These are phyloP conservation scores for Amanita muscaria DNA, from an alignment of 768 basidiomycete species.

Conservation along the genomic window DNA sequence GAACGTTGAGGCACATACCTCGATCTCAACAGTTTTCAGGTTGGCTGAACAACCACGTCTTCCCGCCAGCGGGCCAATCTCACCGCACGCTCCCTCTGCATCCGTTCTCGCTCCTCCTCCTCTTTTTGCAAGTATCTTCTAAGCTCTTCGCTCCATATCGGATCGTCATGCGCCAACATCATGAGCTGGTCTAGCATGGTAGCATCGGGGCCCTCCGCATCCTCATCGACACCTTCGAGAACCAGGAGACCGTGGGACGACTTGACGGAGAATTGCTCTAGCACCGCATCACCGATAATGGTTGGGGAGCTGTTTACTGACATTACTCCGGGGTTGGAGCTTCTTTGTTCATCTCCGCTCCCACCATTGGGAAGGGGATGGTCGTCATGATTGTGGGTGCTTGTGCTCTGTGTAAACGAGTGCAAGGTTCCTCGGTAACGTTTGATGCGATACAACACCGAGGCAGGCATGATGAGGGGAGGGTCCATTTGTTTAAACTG, in stretches of 20 bases:
- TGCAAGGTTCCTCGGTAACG: conserved; percentile 5
- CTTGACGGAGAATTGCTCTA: neutral
- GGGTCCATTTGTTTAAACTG: conserved; percentile 11
- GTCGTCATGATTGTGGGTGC: neutral
- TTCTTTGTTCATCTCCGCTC: too few species aligned
- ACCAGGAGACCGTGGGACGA: too few species aligned
- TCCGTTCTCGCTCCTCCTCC: too few species aligned
- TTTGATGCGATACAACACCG: conserved; percentile 8
- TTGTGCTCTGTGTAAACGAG: neutral
- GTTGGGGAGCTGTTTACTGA: neutral
- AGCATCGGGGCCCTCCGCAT: too few species aligned
- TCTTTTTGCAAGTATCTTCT: too few species aligned
- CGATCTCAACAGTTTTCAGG: neutral
- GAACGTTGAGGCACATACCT: conserved; percentile 3
- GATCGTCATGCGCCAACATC: neutral
- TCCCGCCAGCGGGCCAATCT: conserved; percentile 1
- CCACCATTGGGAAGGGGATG: neutral
- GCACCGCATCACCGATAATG: neutral
- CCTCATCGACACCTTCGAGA: conserved; percentile 1
- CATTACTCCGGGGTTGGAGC: neutral
- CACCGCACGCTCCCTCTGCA: too few species aligned
- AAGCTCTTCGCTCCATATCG: too few species aligned
- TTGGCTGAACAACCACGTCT: neutral
- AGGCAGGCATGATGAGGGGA: too few species aligned
- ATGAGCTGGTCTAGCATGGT: neutral